phyloP scores from a whole-genome alignment of 176 grass and related monocot species.

The Echinochloa phyllopogon region DNA sequence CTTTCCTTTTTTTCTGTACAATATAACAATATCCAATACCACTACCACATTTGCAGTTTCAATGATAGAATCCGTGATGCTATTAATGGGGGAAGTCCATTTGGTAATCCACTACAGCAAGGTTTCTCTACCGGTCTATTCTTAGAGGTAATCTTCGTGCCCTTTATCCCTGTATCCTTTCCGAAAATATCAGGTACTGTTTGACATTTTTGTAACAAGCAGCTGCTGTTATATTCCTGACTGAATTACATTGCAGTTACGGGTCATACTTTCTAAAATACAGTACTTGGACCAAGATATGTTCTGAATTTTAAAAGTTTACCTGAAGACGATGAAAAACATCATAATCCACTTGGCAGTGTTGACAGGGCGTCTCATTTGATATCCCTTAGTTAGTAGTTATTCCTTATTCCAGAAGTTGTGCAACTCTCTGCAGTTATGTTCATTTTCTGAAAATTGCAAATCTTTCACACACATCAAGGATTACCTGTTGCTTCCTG shows the following conservation, averaged over 20 bases:
- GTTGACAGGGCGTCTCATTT: too few relatives aligned
- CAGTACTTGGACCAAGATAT: conserved; percentile 22
- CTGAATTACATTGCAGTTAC: neutral
- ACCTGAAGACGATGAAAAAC: neutral
- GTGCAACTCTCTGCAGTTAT: neutral
- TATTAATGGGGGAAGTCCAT: conserved; percentile 85
- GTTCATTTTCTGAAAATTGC: conserved; percentile 1
- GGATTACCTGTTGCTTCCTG: neutral
- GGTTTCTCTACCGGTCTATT: conserved; percentile 87
- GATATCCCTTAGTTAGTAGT: neutral
- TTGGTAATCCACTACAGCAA: conserved; percentile 89
- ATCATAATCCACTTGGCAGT: neutral
- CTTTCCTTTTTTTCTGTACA: neutral
- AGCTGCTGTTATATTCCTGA: conserved; percentile 20
- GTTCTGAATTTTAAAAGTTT: conserved; percentile 2
- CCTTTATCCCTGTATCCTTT: conserved; percentile 5
- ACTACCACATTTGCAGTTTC: conserved; percentile 59
- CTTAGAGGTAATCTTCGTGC: conserved; percentile 64
- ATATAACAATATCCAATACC: conserved; percentile 10
- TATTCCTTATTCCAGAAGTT: neutral
- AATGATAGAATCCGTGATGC: conserved; percentile 98
- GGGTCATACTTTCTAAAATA: conserved; percentile 19
- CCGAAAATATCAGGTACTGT: neutral
- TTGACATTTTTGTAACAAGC: conserved; percentile 28
- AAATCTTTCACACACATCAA: neutral